Base-by-base conservation (phyloP, 208 protist species). In the Acanthamoeba culbertsoni region DNA sequence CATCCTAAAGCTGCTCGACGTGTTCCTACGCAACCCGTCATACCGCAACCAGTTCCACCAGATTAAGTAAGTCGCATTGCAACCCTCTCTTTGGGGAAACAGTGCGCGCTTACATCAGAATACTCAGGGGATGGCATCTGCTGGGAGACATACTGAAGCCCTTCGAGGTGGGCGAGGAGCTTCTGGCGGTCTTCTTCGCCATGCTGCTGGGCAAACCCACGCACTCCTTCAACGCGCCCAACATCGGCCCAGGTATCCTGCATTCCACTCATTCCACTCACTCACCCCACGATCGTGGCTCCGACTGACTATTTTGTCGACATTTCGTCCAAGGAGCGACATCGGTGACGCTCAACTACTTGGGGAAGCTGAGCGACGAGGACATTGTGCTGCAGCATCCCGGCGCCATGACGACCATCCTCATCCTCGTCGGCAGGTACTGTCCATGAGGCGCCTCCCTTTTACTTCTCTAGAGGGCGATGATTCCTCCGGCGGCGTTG, bases 151-250 rank as follows among this genome's bases (percentile, higher is more conserved):
- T 91, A 4, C 42, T 91, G 57, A 91, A 91, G 84, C 45, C 45
- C 23, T 91, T 59, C 51, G n/a, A 62, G 33, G 55, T 91, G 10
- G 35, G 51, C n/a, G 55, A 59, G n/a, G 84, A 91, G 53, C 37
- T 91, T 28, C 28, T 91, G 57, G 84, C 86, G 14, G 59, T 92
- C 31, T 42, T 92, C 26, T 92, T 92, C 28, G 53, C 59, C 37
- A 92, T 92, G 57, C 37, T 92, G 53, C 43, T 92, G 40, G 86
- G 86, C 37, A 92, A 92, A 33, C 59, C 86, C 10, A 92, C 82
- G 40, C 75, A 86, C 26, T 48, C 75, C 75, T 55, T 26, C 48
- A 86, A 86, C 33, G 75, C 75, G 12, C 75, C 75, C 33, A 86
- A 86, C 48, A 45, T 86, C 33, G 75, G 75, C 33, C 40, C 75